A percentile compares a stretch with the other conserved stretches of the same genome.
Evolutionary conservation across 2,329 filamentous ascomycete genomes (phyloP).

Genomic region (Teratosphaeriaceae sp.): DNA sequence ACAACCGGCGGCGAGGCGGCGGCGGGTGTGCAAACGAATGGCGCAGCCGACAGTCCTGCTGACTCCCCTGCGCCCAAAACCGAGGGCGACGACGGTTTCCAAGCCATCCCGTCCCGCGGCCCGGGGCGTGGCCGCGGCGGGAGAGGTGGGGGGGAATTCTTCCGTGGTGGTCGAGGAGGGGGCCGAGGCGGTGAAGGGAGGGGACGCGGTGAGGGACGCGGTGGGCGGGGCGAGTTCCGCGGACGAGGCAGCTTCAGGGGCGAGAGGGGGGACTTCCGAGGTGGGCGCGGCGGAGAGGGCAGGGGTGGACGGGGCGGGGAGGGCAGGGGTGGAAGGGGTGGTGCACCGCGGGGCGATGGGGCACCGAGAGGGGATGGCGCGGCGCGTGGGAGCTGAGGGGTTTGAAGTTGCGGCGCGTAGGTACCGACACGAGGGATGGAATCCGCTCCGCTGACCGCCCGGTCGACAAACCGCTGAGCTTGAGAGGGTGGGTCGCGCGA

Average conservation of each 20-base stretch:
- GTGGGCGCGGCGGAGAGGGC: slow-evolving; percentile 4
- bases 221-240: neutral
- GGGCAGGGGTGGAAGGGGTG: slow-evolving; percentile 8
- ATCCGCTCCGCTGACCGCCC: too few relatives aligned
- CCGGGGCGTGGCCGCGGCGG: slow-evolving; percentile 17
- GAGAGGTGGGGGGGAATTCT: slow-evolving; percentile 1
- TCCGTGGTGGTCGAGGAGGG: slow-evolving; percentile 14
- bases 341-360: slow-evolving; percentile 6
- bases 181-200: slow-evolving; percentile 9
- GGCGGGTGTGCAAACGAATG: neutral
- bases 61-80: too few relatives aligned
- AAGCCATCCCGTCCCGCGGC: slow-evolving; percentile 14
- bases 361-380: neutral
- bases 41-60: slow-evolving; percentile 40
- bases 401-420: too few relatives aligned
- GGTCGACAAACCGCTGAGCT: too few relatives aligned
- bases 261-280: neutral
- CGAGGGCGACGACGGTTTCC: slow-evolving; percentile 18
- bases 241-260: neutral
- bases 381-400: too few relatives aligned
- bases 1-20: slow-evolving; percentile 35
- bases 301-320: slow-evolving; percentile 6
- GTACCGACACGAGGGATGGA: too few relatives aligned
- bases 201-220: slow-evolving; percentile 13
- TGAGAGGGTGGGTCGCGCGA: too few relatives aligned